Base-by-base conservation (phyloP, 1,139 yeast genomes). In the Geotrichum aggregatum region DNA sequence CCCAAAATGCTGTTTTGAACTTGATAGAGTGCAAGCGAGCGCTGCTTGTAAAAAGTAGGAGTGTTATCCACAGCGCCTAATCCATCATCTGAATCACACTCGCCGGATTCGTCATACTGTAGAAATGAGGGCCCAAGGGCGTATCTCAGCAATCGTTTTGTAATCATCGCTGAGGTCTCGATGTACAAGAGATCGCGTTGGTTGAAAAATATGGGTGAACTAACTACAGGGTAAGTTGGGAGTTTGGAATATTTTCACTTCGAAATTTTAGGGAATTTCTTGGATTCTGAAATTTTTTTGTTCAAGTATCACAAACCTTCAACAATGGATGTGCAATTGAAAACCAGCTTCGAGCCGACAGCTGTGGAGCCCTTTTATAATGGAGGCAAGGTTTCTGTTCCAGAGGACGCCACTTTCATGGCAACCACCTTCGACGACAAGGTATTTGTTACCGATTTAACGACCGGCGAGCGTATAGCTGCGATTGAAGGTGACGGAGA, bases 401-500 rank as follows among this genome's bases (percentile, higher is more conserved):
- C 87, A 1, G 69, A 68, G n/a, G 83, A 83, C 62, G 92, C 89
- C 3, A 64, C 72, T 11, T 64, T 84, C 1, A 68, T 89, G 55
- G 96, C 95, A n/a, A 84, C 97, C 1, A 86, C 96, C 1, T 76
- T 84, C 35, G 96, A 87, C 62, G 62, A 62, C 38, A 88, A 85
- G 61, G 79, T 89, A 8, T 79, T 85, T 47, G 72, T 92, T 35
- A 79, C 94, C 36, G 77, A 87, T 61, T 69, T 87, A 50, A 61
- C 64, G 19, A 76, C 84, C 28, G 84, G 83, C 58, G 74, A 77
- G 59, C 70, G 79, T 31, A 55, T 85, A n/a, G 82, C 79, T 59
- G 75, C 72, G 47, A 71, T 92, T 40, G 85, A 83, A 55, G 96
- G 96, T 44, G 97, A 91, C 67, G 95, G 91, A 10, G 97, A 88